phyloP scores from a whole-genome alignment of 2,329 filamentous ascomycete species.

The Pseudogymnoascus sp. region DNA sequence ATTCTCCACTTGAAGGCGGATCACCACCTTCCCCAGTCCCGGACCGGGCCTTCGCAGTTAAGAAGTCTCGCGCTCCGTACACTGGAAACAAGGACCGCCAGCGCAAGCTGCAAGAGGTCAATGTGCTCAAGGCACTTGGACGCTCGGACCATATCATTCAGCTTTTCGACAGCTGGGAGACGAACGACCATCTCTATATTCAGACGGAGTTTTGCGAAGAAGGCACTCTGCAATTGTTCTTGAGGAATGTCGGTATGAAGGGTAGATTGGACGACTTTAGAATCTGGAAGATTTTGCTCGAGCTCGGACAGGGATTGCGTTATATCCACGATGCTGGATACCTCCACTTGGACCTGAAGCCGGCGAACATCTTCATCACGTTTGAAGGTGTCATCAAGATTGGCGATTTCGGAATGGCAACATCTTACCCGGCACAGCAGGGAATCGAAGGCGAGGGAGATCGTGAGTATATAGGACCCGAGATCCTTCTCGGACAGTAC shows the following conservation, averaged over 20 bases:
- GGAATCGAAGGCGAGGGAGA: conserved; percentile 88
- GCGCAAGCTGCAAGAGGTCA: conserved; percentile 75
- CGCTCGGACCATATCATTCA: conserved; percentile 80
- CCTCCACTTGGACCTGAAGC: conserved; percentile 79
- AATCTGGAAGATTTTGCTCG: conserved; percentile 95
- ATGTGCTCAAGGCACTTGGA: conserved; percentile 67
- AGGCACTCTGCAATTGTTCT: conserved; percentile 79
- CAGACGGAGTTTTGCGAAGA: conserved; percentile 97
- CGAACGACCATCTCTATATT: conserved; percentile 80
- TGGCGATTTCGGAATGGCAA: conserved; percentile 78
- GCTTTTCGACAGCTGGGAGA: conserved; percentile 82
- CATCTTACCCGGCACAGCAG: conserved; percentile 65
- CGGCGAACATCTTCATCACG: conserved; percentile 74
- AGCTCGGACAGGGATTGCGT: conserved; percentile 76
- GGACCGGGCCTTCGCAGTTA: conserved; percentile 75
- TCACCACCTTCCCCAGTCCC: conserved; percentile 48
- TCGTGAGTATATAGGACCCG: conserved; percentile 90
- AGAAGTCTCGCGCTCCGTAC: conserved; percentile 80
- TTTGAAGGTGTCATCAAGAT: conserved; percentile 80
- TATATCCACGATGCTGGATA: conserved; percentile 85
- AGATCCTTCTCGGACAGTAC: conserved; percentile 78
- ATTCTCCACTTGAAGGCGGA: conserved; percentile 41
- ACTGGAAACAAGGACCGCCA: conserved; percentile 73
- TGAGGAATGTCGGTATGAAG: conserved; percentile 73
- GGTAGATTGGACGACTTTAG: conserved; percentile 92